Conservation (phyloP, 306 rosid species). For the Castanopsis chinensis region DNA sequence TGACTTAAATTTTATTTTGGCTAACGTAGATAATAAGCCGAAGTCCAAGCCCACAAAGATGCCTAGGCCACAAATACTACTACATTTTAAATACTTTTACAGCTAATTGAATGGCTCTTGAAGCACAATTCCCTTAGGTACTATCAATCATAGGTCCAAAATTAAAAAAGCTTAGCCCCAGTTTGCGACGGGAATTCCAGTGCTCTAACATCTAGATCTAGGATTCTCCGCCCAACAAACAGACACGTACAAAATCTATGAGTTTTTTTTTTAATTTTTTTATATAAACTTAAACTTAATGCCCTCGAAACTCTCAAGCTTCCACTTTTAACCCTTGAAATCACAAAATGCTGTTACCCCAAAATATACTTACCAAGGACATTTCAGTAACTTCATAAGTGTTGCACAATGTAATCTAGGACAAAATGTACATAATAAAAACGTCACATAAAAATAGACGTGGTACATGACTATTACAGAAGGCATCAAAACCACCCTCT, state of each 20-base stretch:
- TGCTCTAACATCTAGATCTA: neutral
- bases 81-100: too few relatives aligned
- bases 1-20: neutral
- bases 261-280: too few relatives aligned
- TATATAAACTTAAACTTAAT: neutral
- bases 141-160: conserved; percentile 7
- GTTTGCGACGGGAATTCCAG: conserved; percentile 16
- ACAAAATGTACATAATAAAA: neutral
- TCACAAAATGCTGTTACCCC: neutral
- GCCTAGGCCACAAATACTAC: neutral
- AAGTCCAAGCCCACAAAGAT: neutral
- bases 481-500: neutral
- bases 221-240: conserved; percentile 25
- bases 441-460: neutral
- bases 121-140: neutral
- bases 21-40: neutral
- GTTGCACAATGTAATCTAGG: neutral
- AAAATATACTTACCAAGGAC: too few relatives aligned
- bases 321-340: neutral
- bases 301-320: neutral
- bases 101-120: neutral
- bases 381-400: too few relatives aligned
- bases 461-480: neutral
- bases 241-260: neutral
- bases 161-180: neutral